These are phyloP conservation scores for Myrmaecium sp. DNA, from an alignment of 2,329 filamentous ascomycete genomes.

Conservation along the genomic window DNA sequence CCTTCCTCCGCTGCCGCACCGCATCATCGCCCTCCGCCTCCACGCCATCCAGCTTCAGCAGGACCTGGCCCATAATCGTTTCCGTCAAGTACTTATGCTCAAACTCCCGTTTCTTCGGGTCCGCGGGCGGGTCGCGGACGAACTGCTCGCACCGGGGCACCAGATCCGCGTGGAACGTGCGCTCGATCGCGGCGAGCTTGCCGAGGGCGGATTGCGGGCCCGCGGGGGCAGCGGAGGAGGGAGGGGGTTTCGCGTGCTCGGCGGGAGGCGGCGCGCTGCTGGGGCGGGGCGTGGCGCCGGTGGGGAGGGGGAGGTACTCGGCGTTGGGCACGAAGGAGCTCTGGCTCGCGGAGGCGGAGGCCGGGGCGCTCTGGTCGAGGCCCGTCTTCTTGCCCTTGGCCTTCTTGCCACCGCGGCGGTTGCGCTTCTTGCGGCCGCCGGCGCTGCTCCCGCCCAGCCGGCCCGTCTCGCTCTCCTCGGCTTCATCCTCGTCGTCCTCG, in stretches of 20 bases:
- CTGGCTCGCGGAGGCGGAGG: conserved; percentile 6
- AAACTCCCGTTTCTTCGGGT: conserved; percentile 50
- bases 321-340: conserved; percentile 14
- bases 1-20: conserved; percentile 49
- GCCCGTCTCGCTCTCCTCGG: conserved; percentile 6
- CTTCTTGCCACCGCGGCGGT: conserved; percentile 27
- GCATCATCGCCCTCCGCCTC: conserved; percentile 54
- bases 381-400: conserved; percentile 24
- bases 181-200: conserved; percentile 49
- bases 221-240: conserved; percentile 17
- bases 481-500: conserved; percentile 19
- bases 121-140: conserved; percentile 43
- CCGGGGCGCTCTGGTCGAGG: conserved; percentile 26
- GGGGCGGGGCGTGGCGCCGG: conserved; percentile 17
- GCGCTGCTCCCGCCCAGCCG: conserved; percentile 14
- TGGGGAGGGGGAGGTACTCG: conserved; percentile 20
- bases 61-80: conserved; percentile 56
- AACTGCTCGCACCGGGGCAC: conserved; percentile 50
- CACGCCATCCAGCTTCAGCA: conserved; percentile 62
- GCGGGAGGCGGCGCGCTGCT: conserved; percentile 21
- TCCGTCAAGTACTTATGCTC: conserved; percentile 62
- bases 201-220: conserved; percentile 31
- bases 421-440: conserved; percentile 21
- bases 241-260: conserved; percentile 19
- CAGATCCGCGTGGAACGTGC: conserved; percentile 46